Conservation (phyloP, 345 rosid genomes). For the Barbarea vulgaris region DNA sequence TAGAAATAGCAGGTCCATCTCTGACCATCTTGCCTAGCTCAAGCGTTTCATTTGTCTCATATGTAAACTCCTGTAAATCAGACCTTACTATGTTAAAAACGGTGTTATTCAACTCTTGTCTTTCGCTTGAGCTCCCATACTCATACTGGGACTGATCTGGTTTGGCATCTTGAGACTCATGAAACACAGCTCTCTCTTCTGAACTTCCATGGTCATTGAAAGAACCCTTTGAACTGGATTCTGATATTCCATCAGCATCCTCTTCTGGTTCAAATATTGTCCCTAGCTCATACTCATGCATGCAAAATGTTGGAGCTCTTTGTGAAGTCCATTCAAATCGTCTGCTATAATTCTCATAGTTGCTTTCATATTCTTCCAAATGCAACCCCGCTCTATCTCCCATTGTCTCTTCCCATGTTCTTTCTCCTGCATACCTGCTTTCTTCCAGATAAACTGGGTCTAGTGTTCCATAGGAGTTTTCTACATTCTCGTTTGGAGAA, state of each 20-base stretch:
- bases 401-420: conserved; percentile 32
- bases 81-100: conserved; percentile 13
- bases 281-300: conserved; percentile 21
- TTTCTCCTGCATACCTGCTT: conserved; percentile 26
- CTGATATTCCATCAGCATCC: conserved; percentile 14
- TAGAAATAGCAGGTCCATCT: background rate
- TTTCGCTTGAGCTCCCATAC: conserved; percentile 19
- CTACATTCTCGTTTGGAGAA: background rate
- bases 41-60: conserved; percentile 23
- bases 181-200: background rate
- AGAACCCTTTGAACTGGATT: conserved; percentile 20
- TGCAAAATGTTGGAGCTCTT: conserved; percentile 10
- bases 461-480: conserved; percentile 9
- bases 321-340: conserved; percentile 27
- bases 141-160: conserved; percentile 18
- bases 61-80: conserved; percentile 8
- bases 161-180: conserved; percentile 6
- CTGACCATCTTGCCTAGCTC: background rate
- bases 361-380: conserved; percentile 42
- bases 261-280: conserved; percentile 12
- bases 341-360: conserved; percentile 21
- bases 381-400: conserved; percentile 41
- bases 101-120: conserved; percentile 8
- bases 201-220: conserved; percentile 13
- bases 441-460: conserved; percentile 27